Base-by-base conservation (phyloP, 768 basidiomycete genomes). In the Leccinum incarnatum region DNA sequence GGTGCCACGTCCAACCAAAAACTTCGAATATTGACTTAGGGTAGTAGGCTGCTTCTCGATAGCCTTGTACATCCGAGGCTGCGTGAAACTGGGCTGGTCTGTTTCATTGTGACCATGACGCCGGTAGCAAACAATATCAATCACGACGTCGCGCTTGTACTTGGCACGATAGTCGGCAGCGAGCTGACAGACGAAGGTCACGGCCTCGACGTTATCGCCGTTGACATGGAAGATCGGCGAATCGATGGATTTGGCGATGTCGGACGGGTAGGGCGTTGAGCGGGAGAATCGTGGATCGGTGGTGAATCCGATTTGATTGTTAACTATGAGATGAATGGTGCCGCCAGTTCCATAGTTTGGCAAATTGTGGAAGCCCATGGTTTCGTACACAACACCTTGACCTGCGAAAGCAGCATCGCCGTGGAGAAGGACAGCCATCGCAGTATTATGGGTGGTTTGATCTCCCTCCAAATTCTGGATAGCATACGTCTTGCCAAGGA, bases 21-120 rank as follows among this genome's bases (percentile, higher is more conserved):
- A 89, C 70, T 95, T 92, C 62, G 91, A 85, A 78, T 99, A 99
- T 72, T 93, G 84, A 7, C 92, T 89, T 54, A 98, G 81, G 5
- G 95, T 85, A 1, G 95, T 95, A 2, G 91, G 91, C 75, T 98
- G 94, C 67, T 92, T 90, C 76, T 87, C 87, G 71, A 99, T 97
- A 30, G 95, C 93, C 74, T 93, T 83, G 81, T 99, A 99, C 97
- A 98, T 99, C 63, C 92, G 83, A 7, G 97, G 97, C 74, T 99
- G 97, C 10, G 97, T 98, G 80, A 99, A 99, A 74, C 86, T 90
- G 25, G 97, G 97, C 74, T 99, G 97, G 71, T 99, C 97, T 10
- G 95, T 98, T 76, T 99, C 97, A 74, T 99, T 99, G 78, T 99
- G 97, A n/a, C 97, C 97, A 71, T 98, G 87, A 55, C 95, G 93